Conservation (phyloP, 208 protist species). For the Trypanosoma platydactyli region DNA sequence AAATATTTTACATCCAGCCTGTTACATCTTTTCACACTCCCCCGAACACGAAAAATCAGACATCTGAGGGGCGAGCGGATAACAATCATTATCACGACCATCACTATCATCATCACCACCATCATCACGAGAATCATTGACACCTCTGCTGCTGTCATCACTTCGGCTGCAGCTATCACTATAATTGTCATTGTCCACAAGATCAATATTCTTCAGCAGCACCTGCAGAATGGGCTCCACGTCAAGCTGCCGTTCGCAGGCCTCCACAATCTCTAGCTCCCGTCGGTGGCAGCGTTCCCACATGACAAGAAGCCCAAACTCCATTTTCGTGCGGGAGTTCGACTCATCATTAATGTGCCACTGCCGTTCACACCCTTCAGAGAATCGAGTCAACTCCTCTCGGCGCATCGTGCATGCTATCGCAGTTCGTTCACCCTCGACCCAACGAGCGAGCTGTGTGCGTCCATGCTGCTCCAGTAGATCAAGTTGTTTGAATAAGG, state of each 20-base stretch:
- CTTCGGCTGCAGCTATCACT: background rate
- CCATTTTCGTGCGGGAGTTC: background rate
- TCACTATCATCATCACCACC: too few species aligned
- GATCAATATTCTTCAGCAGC: background rate
- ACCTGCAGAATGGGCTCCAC: background rate
- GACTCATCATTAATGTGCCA: conserved; percentile 27
- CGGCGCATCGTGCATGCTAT: conserved; percentile 10
- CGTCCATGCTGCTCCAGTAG: conserved; percentile 26
- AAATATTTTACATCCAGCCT: too few species aligned
- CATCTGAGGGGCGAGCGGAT: too few species aligned
- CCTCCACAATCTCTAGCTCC: conserved; percentile 33
- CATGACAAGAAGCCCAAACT: conserved; percentile 10
- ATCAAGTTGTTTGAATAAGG: conserved; percentile 44
- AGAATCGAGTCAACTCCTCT: conserved; percentile 15
- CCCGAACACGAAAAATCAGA: too few species aligned
- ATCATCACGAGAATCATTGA: too few species aligned
- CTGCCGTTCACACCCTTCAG: conserved; percentile 16
- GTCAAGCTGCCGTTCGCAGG: conserved; percentile 26
- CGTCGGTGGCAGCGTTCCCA: conserved; percentile 10
- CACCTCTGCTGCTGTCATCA: too few species aligned
- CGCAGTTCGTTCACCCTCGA: conserved; percentile 2
- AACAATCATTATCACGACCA: too few species aligned
- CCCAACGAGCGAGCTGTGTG: background rate
- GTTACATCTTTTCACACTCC: too few species aligned
- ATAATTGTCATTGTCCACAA: background rate